Conservation (phyloP, 495 filamentous ascomycete species). For the Amphirosellinia nigrospora region DNA sequence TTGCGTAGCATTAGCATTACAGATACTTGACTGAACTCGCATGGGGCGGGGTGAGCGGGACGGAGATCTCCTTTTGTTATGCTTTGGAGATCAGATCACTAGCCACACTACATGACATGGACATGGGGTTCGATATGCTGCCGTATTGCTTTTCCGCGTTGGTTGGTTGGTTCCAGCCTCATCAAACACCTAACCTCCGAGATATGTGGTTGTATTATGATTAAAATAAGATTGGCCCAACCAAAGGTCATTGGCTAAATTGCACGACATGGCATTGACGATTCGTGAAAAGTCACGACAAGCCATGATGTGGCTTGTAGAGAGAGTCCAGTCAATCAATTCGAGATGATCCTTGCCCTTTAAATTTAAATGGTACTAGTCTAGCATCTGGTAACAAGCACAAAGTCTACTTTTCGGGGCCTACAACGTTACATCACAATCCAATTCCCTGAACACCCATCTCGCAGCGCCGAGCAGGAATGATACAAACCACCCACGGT, state of each 20-base stretch:
- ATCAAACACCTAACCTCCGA: background rate
- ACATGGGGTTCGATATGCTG: constrained; percentile 9
- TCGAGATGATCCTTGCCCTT: constrained; percentile 12
- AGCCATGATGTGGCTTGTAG: constrained; percentile 15
- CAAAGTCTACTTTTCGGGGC: constrained; percentile 15
- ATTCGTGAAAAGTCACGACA: background rate
- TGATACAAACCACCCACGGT: constrained; percentile 16
- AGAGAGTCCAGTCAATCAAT: constrained; percentile 11
- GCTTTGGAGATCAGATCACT: constrained; percentile 21
- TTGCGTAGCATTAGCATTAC: constrained; percentile 16
- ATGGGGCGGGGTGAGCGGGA: constrained; percentile 8
- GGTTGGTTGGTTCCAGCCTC: constrained; percentile 8
- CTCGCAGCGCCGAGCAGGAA: constrained; percentile 8
- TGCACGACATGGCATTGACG: background rate
- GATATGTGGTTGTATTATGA: background rate
- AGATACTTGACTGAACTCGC: constrained; percentile 14
- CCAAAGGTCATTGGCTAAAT: background rate
- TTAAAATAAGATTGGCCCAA: background rate
- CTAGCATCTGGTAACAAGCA: constrained; percentile 21
- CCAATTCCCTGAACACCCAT: constrained; percentile 8
- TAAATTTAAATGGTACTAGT: constrained; percentile 13
- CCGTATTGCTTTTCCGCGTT: background rate
- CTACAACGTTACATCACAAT: constrained; percentile 30
- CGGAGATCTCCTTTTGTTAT: constrained; percentile 17
- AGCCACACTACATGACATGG: constrained; percentile 19